phyloP scores from a whole-genome alignment of 495 filamentous ascomycete genomes.

The Talaromyces borbonicus region DNA sequence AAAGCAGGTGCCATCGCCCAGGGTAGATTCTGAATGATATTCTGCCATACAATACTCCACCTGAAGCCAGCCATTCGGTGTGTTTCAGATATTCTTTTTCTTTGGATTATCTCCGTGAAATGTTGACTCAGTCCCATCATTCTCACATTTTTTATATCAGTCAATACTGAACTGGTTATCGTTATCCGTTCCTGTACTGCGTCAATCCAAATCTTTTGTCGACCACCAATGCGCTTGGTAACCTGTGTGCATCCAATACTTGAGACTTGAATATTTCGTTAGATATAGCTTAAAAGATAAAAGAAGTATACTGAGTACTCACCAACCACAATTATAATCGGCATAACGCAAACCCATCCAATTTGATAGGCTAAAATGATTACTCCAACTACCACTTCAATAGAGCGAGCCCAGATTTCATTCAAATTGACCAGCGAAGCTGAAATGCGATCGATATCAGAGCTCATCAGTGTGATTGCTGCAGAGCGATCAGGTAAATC shows the following conservation, averaged over 20 bases:
- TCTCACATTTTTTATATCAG: conserved; percentile 48
- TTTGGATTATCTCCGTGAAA: conserved; percentile 31
- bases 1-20: conserved; percentile 41
- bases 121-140: conserved; percentile 35
- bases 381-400: conserved; percentile 46
- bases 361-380: conserved; percentile 40
- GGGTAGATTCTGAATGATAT: conserved; percentile 8
- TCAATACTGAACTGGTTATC: conserved; percentile 43
- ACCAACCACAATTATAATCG: conserved; percentile 32
- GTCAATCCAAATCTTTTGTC: conserved; percentile 42
- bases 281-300: not conserved
- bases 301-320: conserved; percentile 18
- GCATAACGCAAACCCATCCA: conserved; percentile 32
- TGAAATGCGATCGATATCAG: conserved; percentile 41
- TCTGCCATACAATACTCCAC: conserved; percentile 42
- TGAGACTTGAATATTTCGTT: not conserved
- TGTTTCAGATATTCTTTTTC: conserved; percentile 46
- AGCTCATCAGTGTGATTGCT: conserved; percentile 46
- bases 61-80: conserved; percentile 44
- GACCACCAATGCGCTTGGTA: conserved; percentile 32
- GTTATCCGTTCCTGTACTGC: conserved; percentile 44
- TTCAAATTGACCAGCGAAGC: conserved; percentile 29
- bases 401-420: conserved; percentile 41
- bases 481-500: conserved; percentile 35
- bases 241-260: conserved; percentile 20